Base-by-base conservation (phyloP, 2,329 filamentous ascomycete genomes). In the Trichoderma citrinoviride region DNA sequence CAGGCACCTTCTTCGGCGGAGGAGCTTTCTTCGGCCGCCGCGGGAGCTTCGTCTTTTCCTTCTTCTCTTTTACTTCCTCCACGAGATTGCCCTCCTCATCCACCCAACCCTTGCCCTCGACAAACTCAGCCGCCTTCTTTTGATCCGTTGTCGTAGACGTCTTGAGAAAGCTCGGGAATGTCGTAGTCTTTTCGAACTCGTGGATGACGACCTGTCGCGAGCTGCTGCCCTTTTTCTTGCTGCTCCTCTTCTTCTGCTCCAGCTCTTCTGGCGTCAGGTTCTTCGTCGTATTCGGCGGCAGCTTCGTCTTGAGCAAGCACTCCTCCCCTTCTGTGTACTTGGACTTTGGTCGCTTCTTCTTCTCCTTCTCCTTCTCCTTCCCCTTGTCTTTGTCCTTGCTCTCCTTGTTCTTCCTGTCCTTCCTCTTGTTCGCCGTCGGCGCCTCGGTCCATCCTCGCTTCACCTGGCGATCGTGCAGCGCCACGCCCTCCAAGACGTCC, bases 391-490 rank as follows among this genome's bases (percentile, higher is more conserved):
- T 46, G 2, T 62, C 60, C 61, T 81, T 82, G 65, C 82, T 80
- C 49, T 83, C 77, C 72, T 78, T 65, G 65, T 79, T 77, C 67
- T 80, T 78, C 27, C 78, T 78, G 71, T 81, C 84, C 46, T 76
- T 80, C 69, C 80, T 83, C 72, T 78, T 79, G 69, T 80, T 79
- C 70, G 79, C 77, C 21, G 81, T 79, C 23, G 82, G 79, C 1
- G 88, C 83, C 67, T 93, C 90, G 0, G 91, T 94, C 93, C 93
- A 97, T 5, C 93, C 93, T 67, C 93, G 84, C 81, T 95, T 96
- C 67, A 97, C 88, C 72, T 91, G 91, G 70, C 93, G 87, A 53
- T 87, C 89, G 19, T 87, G 82, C 44, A 99, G 79, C 72, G 90
- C 87, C 54, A 92, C 82, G 5, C 93, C 95, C 70, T 83, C 72